A percentile compares a stretch with the other conserved stretches of the same genome.
These are phyloP conservation scores for Phlegmacium glaucopus DNA, from an alignment of 768 basidiomycete genomes.

Conservation along the genomic window DNA sequence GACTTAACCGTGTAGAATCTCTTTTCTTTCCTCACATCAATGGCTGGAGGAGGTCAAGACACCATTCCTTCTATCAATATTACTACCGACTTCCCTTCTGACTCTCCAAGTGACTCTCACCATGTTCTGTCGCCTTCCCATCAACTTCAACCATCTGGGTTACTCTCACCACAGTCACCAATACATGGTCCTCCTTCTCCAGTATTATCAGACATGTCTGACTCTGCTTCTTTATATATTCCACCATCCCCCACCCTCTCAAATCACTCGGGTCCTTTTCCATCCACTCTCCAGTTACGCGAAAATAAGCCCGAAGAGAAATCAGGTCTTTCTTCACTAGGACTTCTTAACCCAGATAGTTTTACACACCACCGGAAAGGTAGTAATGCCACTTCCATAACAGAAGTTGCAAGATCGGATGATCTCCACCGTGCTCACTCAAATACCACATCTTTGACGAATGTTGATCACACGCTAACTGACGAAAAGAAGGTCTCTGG, in stretches of 20 bases:
- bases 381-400: conserved; percentile 57
- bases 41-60: conserved; percentile 15
- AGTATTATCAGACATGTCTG: conserved; percentile 18
- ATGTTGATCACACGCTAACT: neutral
- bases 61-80: conserved; percentile 32
- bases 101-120: conserved; percentile 5
- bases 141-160: conserved; percentile 8
- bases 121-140: conserved; percentile 10
- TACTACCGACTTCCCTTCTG: conserved; percentile 19
- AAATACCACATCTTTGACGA: no score
- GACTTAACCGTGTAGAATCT: no score
- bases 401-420: conserved; percentile 30
- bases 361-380: conserved; percentile 47
- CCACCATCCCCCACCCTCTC: conserved; percentile 82
- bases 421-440: no score
- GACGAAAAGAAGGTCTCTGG: conserved; percentile 17
- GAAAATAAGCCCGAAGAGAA: conserved; percentile 64
- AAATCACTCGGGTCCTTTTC: conserved; percentile 58
- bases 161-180: conserved; percentile 16
- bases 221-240: conserved; percentile 16
- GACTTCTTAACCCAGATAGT: conserved; percentile 42
- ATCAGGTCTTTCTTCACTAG: conserved; percentile 48
- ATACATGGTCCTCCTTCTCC: conserved; percentile 15
- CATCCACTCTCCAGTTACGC: conserved; percentile 52
- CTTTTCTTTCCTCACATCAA: conserved; percentile 9